Evolutionary conservation across 75 land plant species (phyloP).

Genomic region (Larix kaempferi): DNA sequence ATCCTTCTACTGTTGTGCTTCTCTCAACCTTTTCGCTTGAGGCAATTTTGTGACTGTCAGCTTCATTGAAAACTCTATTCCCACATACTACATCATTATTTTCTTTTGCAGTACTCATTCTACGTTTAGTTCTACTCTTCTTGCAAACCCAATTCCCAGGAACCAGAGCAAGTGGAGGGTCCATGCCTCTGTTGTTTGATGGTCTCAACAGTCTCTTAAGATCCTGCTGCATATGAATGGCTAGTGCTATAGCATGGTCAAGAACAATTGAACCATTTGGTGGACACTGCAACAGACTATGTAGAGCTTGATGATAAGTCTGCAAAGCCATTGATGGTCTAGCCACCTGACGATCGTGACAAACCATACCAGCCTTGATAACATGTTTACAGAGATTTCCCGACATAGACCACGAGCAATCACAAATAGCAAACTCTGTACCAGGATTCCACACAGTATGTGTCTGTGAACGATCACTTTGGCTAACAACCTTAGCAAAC

Average conservation of each 20-base stretch:
- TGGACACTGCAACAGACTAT: slow-evolving; percentile 34
- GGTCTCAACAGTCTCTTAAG: slow-evolving; percentile 21
- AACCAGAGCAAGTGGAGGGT: background rate
- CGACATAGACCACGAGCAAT: slow-evolving; percentile 60
- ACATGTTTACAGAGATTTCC: slow-evolving; percentile 78
- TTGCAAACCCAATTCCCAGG: slow-evolving; percentile 8
- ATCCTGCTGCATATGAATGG: slow-evolving; percentile 36
- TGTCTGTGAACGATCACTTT: slow-evolving; percentile 21
- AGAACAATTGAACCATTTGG: slow-evolving; percentile 56
- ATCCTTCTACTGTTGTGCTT: no score
- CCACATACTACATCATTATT: no score
- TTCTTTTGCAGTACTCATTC: background rate
- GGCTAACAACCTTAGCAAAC: slow-evolving; percentile 46
- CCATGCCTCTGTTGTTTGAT: background rate
- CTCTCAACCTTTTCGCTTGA: no score
- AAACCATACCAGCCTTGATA: slow-evolving; percentile 39
- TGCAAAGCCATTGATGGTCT: slow-evolving; percentile 34
- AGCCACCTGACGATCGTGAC: slow-evolving; percentile 26
- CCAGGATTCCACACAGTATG: slow-evolving; percentile 56
- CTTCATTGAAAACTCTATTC: no score
- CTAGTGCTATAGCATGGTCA: slow-evolving; percentile 65
- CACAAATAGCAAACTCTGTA: slow-evolving; percentile 63
- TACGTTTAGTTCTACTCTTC: background rate
- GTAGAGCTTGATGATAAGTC: slow-evolving; percentile 37
- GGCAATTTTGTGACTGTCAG: no score